Evolutionary conservation across 331 rosid species (phyloP).

Genomic region (Cucumis variabilis): DNA sequence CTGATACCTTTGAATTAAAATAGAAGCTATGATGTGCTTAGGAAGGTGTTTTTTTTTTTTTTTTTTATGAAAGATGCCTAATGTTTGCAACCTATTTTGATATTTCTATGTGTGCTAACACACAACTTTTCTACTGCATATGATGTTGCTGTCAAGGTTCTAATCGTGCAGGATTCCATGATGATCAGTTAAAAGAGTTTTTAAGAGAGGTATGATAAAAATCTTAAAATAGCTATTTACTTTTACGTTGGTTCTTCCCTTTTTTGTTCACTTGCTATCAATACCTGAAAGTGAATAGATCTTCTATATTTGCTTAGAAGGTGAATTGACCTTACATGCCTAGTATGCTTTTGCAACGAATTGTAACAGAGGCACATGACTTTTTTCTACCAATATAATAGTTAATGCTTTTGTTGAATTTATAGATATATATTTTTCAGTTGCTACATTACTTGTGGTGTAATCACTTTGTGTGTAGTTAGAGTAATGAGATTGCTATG

Average conservation of each 20-base stretch:
- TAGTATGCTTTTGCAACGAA: neutral
- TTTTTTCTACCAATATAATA: constrained; percentile 5
- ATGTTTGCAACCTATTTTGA: neutral
- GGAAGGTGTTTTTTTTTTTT: neutral
- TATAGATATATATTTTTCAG: neutral
- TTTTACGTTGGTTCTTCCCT: neutral
- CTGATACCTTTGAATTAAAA: neutral
- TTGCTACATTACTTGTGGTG: neutral
- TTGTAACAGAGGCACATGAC: neutral
- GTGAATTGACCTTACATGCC: neutral
- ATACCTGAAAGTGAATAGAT: neutral
- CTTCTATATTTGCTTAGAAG: neutral
- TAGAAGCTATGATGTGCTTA: neutral
- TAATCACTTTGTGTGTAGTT: neutral
- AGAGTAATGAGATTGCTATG: neutral
- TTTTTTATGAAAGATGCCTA: neutral
- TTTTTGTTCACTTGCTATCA: neutral
- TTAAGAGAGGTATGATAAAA: constrained; percentile 76
- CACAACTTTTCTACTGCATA: constrained; percentile 37
- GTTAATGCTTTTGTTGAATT: neutral
- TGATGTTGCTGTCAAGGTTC: constrained; percentile 98
- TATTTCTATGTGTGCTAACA: neutral
- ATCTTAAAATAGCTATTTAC: neutral
- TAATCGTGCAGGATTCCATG: constrained; percentile 82
- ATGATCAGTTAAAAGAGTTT: constrained; percentile 89